These are phyloP conservation scores for Pichia paraexigua DNA, from an alignment of 805 yeast species.

Conservation along the genomic window DNA sequence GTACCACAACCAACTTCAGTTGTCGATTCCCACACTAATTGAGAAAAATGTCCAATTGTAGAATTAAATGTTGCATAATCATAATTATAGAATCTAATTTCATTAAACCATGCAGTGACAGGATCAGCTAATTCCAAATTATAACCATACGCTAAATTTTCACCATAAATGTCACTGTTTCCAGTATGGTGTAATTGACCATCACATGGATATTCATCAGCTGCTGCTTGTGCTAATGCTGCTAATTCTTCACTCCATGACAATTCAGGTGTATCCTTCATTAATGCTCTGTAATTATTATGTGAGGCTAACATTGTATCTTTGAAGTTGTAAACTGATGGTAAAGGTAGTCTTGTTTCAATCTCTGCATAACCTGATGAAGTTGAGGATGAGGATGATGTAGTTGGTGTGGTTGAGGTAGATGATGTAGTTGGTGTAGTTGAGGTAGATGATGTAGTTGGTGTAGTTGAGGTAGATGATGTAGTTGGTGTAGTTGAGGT, in stretches of 20 bases:
- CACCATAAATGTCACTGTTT: conserved; percentile 50
- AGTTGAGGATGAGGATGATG: conserved; percentile 18
- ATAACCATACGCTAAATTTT: conserved; percentile 74
- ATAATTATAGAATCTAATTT: conserved; percentile 45
- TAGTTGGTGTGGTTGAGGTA: conserved; percentile 9
- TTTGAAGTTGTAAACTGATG: conserved; percentile 29
- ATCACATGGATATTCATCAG: conserved; percentile 47
- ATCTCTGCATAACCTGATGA: conserved; percentile 4
- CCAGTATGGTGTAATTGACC: conserved; percentile 53
- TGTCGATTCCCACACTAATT: conserved; percentile 63
- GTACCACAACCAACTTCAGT: conserved; percentile 65
- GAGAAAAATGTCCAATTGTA: conserved; percentile 74
- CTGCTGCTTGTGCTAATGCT: conserved; percentile 48
- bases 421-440: conserved; percentile 8
- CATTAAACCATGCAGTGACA: conserved; percentile 71
- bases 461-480: conserved; percentile 3
- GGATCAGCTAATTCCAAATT: conserved; percentile 40
- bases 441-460: conserved; percentile 5
- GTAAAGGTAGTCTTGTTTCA: conserved; percentile 2
- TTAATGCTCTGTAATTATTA: conserved; percentile 48
- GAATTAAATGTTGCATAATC: conserved; percentile 38
- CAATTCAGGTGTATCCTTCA: conserved; percentile 39
- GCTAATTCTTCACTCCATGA: conserved; percentile 50
- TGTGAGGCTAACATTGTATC: conserved; percentile 48
- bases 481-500: conserved; percentile 11